Percentiles rank a stretch among this genome's conserved stretches.
These are phyloP conservation scores for Viola pubescens DNA, from an alignment of 441 rosid genomes.

Conservation along the genomic window DNA sequence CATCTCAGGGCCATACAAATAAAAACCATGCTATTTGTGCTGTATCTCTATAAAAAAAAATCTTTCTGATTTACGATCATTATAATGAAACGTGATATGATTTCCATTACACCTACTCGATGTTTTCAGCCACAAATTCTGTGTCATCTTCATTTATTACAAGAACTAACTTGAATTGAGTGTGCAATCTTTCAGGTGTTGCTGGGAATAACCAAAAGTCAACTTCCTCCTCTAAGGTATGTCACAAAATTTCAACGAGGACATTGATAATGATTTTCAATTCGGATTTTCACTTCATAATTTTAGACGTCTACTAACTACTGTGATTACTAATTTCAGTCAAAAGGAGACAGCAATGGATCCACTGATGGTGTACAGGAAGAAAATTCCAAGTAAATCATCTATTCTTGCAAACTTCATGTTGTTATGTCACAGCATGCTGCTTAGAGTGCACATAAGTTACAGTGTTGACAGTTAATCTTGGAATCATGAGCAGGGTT, in stretches of 20 bases:
- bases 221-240: slow-evolving; percentile 36
- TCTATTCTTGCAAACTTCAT: slow-evolving; percentile 14
- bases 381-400: slow-evolving; percentile 78
- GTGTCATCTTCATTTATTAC: not conserved
- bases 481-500: slow-evolving; percentile 45
- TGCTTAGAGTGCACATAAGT: slow-evolving; percentile 10
- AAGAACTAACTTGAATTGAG: slow-evolving; percentile 5
- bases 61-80: too few relatives aligned
- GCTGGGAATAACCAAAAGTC: slow-evolving; percentile 42
- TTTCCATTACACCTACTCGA: not conserved
- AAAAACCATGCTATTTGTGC: too few relatives aligned
- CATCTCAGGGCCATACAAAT: too few relatives aligned
- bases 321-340: slow-evolving; percentile 31
- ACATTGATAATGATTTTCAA: not conserved
- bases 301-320: slow-evolving; percentile 16
- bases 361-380: slow-evolving; percentile 29
- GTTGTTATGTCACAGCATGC: slow-evolving; percentile 1
- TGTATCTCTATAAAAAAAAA: too few relatives aligned
- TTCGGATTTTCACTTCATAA: slow-evolving; percentile 10
- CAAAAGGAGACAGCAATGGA: slow-evolving; percentile 38
- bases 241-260: not conserved
- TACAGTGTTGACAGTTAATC: slow-evolving; percentile 18
- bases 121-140: not conserved
- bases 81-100: too few relatives aligned
- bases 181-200: slow-evolving; percentile 32